These are phyloP conservation scores for Talaromyces wortmannii DNA, from an alignment of 495 filamentous ascomycete species.

Conservation along the genomic window DNA sequence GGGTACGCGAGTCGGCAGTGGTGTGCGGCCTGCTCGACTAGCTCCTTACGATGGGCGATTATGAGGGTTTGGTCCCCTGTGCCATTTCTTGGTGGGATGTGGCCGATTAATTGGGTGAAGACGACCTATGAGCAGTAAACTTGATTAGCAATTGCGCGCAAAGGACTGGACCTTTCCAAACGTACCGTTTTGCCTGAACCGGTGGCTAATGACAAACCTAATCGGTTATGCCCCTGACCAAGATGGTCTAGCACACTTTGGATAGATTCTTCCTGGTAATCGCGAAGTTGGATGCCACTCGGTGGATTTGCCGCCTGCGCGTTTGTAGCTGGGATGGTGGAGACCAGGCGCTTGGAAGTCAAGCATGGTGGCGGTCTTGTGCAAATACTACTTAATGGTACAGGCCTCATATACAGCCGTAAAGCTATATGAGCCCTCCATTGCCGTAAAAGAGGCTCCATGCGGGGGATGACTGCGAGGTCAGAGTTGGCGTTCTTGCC, in stretches of 20 bases:
- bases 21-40: slow-evolving; percentile 88
- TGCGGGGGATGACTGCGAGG: slow-evolving; percentile 5
- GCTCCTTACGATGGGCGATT: slow-evolving; percentile 82
- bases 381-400: neutral
- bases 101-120: slow-evolving; percentile 90
- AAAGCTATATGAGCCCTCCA: slow-evolving; percentile 6
- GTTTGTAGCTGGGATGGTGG: slow-evolving; percentile 13
- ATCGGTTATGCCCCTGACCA: slow-evolving; percentile 64
- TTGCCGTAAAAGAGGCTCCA: slow-evolving; percentile 25
- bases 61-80: slow-evolving; percentile 76
- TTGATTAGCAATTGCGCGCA: neutral
- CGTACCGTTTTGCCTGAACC: slow-evolving; percentile 86
- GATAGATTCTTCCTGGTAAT: slow-evolving; percentile 87
- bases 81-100: slow-evolving; percentile 51
- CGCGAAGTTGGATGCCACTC: slow-evolving; percentile 50
- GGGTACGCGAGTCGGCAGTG: slow-evolving; percentile 83
- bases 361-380: neutral
- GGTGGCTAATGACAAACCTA: slow-evolving; percentile 88
- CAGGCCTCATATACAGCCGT: neutral
- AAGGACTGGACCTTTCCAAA: neutral
- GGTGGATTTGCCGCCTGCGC: slow-evolving; percentile 2
- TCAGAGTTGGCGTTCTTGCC: too few relatives aligned
- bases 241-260: slow-evolving; percentile 72
- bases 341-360: slow-evolving; percentile 4
- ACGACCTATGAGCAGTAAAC: slow-evolving; percentile 54